These are phyloP conservation scores for Carpinus fangiana DNA, from an alignment of 306 rosid genomes.

Conservation along the genomic window DNA sequence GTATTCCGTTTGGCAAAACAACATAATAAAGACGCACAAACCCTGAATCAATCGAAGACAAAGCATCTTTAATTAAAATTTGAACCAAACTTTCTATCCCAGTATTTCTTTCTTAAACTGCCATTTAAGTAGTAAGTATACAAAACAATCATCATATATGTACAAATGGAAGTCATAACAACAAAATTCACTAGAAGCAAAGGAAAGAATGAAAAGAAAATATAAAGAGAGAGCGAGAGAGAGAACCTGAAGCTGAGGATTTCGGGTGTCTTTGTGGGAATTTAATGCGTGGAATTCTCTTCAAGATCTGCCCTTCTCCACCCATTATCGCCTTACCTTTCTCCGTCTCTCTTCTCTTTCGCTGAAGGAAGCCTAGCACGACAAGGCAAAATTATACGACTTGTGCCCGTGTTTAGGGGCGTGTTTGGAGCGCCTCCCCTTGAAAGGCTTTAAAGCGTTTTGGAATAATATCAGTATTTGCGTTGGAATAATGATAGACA, in stretches of 20 bases:
- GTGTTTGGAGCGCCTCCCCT: no score
- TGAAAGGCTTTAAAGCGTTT: no score
- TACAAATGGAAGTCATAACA: background rate
- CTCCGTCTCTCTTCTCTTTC: no score
- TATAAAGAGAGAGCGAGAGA: background rate
- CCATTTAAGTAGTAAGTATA: background rate
- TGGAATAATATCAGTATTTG: no score
- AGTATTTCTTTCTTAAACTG: background rate
- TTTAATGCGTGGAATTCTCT: slow-evolving; percentile 48
- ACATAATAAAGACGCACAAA: no score
- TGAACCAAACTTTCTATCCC: no score
- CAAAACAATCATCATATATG: background rate
- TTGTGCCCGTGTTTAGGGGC: no score
- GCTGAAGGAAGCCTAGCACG: no score
- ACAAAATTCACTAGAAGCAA: background rate
- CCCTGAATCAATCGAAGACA: no score
- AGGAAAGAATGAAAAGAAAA: background rate
- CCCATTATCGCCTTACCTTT: slow-evolving; percentile 30
- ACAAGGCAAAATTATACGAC: no score
- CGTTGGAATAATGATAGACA: no score
- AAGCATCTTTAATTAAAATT: no score
- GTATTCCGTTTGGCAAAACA: background rate
- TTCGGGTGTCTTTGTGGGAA: slow-evolving; percentile 44
- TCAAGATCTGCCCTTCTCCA: slow-evolving; percentile 34
- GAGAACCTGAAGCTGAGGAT: slow-evolving; percentile 32